Base-by-base conservation (phyloP, 129 eudicot species). In the Chrysanthemum makinoi region DNA sequence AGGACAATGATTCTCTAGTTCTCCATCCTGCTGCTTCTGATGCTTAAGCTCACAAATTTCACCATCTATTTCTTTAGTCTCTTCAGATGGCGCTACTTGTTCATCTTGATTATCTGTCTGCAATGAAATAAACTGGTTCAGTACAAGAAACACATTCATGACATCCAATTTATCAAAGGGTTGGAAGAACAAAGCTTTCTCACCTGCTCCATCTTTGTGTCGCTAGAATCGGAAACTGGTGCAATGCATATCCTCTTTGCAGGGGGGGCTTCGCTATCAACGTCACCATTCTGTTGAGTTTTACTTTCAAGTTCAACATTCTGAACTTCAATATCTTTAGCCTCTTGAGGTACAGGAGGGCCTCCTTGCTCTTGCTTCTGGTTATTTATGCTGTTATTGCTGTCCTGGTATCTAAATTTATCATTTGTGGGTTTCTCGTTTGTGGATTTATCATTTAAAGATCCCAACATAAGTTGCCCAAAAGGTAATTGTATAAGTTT, bases 381-480 rank as follows among this genome's bases (percentile, higher is more conserved):
- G 46, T 62, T 77, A 71, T 47, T 77, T 72, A 24, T n/a, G 16
- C 26, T 83, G 80, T 50, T 75, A 64, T 12, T 75, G 52, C 64
- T 51, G n/a, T 76, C 93, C 76, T 73, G 65, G 9, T 74, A 47
- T 50, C 72, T 70, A 57, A 48, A 47, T 68, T 70, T 94, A 69
- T 74, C 80, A 35, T 74, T 68, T 59, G 75, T 71, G 69, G 95
- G 58, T 68, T 70, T 94, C 66, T 72, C 74, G 26, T 74, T 68
- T 63, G 75, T 71, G 69, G 95, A 39, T 68, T 70, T 94, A 69
- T 72, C 80, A 20, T 74, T 68, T 63, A 73, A 65, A 63, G 95
- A 61, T 69, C 96, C 91, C 80, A 94, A 71, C 95, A 94, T 94
- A 75, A 89, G 97, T 59, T 94, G 89, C 64, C 98, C 98, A 71